Conservation (phyloP, 257 asterid species). For the Echites panduratus region DNA sequence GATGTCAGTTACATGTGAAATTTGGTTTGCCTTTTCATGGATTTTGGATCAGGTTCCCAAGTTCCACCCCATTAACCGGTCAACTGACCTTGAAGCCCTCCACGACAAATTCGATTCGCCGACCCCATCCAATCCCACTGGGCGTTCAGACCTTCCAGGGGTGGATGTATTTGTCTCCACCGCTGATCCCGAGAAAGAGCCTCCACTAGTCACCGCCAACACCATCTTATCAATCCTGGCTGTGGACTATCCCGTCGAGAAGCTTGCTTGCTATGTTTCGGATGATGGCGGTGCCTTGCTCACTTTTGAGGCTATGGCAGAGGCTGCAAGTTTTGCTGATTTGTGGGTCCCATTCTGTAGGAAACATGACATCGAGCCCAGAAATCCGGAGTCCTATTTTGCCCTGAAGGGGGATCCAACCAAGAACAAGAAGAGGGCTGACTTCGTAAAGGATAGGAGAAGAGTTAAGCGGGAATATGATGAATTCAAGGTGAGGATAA, state of each 20-base stretch:
- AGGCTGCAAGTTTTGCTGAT: constrained; percentile 39
- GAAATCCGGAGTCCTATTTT: constrained; percentile 40
- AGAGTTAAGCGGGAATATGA: constrained; percentile 38
- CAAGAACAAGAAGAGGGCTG: constrained; percentile 32
- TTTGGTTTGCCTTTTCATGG: constrained; percentile 44
- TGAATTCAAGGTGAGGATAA: constrained; percentile 37
- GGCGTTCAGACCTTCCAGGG: constrained; percentile 37
- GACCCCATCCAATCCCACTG: constrained; percentile 29
- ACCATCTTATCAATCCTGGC: constrained; percentile 39
- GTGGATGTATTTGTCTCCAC: constrained; percentile 37
- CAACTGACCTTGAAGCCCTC: constrained; percentile 29
- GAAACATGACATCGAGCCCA: constrained; percentile 36
- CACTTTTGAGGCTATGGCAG: constrained; percentile 46
- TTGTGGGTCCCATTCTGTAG: constrained; percentile 41
- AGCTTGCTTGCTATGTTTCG: constrained; percentile 33
- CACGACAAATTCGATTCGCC: constrained; percentile 34
- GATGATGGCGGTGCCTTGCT: constrained; percentile 44
- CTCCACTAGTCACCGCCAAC: constrained; percentile 36
- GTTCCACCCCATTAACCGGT: constrained; percentile 27
- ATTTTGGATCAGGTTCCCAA: constrained; percentile 35
- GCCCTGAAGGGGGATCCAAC: constrained; percentile 32
- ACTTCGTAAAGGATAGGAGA: constrained; percentile 37
- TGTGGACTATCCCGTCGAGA: constrained; percentile 39
- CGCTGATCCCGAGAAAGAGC: constrained; percentile 42
- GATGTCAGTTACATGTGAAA: constrained; percentile 33